phyloP scores from a whole-genome alignment of 2,329 filamentous ascomycete species.

The Pseudogymnoascus sp. region DNA sequence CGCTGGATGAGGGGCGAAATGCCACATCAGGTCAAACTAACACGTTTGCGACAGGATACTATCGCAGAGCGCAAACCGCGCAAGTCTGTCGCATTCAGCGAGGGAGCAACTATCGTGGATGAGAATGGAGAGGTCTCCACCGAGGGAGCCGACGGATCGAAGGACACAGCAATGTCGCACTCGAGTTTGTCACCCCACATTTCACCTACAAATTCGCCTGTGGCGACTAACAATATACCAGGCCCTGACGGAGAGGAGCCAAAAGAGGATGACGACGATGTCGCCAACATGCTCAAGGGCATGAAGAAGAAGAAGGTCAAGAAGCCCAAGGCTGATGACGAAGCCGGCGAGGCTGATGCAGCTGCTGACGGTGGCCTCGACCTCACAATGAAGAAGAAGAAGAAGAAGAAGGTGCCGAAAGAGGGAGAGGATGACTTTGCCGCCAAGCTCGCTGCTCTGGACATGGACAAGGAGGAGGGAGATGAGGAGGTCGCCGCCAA shows the following conservation, averaged over 20 bases:
- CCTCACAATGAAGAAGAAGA: conserved; percentile 21
- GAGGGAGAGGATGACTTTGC: conserved; percentile 24
- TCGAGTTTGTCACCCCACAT: conserved; percentile 56
- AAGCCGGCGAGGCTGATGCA: conserved; percentile 46
- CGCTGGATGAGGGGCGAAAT: conserved; percentile 4
- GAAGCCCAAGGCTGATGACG: conserved; percentile 60
- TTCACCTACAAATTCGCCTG: conserved; percentile 47
- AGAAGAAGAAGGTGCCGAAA: conserved; percentile 11
- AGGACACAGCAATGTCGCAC: conserved; percentile 76
- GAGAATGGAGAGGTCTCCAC: conserved; percentile 79
- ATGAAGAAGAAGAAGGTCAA: conserved; percentile 86
- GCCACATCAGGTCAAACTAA: not conserved
- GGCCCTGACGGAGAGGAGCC: conserved; percentile 29
- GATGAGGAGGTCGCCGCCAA: conserved; percentile 33
- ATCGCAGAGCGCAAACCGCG: conserved; percentile 60
- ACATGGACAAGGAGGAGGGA: conserved; percentile 14
- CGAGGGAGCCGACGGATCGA: conserved; percentile 62
- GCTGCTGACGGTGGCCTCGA: conserved; percentile 43
- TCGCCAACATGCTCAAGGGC: conserved; percentile 60
- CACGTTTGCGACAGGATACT: conserved; percentile 20
- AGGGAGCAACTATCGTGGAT: conserved; percentile 81
- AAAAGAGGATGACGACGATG: conserved; percentile 42
- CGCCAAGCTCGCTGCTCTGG: conserved; percentile 27
- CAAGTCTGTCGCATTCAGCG: conserved; percentile 91
- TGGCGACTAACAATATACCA: conserved; percentile 37